Base-by-base conservation (phyloP, 495 filamentous ascomycete species). In the Hypoxylon perforatum region DNA sequence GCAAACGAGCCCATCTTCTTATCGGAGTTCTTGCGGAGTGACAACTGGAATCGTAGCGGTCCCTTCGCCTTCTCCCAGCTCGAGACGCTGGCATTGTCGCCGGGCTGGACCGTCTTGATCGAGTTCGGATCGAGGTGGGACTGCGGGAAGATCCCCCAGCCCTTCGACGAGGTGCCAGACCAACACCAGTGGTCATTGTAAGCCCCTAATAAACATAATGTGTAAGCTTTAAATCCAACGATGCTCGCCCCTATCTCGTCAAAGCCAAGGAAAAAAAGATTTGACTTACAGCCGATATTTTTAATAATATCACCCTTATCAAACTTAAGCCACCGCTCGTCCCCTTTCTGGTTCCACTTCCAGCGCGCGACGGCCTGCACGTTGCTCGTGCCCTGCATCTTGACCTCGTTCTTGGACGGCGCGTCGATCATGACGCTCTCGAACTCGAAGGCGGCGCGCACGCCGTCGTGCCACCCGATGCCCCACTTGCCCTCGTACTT, bases 101-200 rank as follows among this genome's bases (percentile, higher is more conserved):
- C 60, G 11, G 67, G 59, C 11, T 67, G 54, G 9, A 66, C 51
- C 5, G 73, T 75, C 47, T 51, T 62, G 23, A 78, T 62, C 45
- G 76, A 72, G 46, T 58, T 64, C 1, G 76, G 71, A 33, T 78
- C 77, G n/a, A 81, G 66, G 47, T 75, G 75, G 17, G 73, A 74
- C 51, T 75, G 61, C n/a, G 81, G 82, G 65, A 83, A 84, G 12
- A 82, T 46, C 3, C 82, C 82, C 75, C 71, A 80, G 21, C 78
- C 78, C 63, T 79, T 82, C 9, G 68, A 50, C 15, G 77, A 82
- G 4, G 72, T 73, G 19, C 82, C 82, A 0, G 79, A 77, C 80
- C 80, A 84, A 65, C 81, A 83, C 82, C 82, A 85, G 38, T 82
- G 78, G 33, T 82, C 76, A 8, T 50, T 53, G 36, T 76, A 71